Percentiles rank a stretch among this genome's conserved stretches.
These are phyloP conservation scores for Suhomyces xylopsoci DNA, from an alignment of 805 yeast genomes.

Conservation along the genomic window DNA sequence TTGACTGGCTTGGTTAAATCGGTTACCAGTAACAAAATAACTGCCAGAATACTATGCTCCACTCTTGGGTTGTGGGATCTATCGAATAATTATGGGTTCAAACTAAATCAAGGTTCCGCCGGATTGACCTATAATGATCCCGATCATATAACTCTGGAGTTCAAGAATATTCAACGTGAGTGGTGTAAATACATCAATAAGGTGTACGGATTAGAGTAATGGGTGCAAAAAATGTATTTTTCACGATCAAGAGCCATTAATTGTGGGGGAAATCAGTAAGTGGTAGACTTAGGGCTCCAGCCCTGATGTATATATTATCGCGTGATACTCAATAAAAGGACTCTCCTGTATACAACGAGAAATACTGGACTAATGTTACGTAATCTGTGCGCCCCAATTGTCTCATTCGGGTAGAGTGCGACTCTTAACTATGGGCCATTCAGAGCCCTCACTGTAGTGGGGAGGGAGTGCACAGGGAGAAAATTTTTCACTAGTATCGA, in stretches of 20 bases:
- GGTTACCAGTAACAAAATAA: conserved; percentile 17
- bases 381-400: neutral
- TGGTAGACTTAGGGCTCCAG: conserved; percentile 5
- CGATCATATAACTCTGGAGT: neutral
- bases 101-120: neutral
- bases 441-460: conserved; percentile 1
- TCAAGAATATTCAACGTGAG: conserved; percentile 9
- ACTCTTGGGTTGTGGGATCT: conserved; percentile 38
- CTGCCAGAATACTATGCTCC: conserved; percentile 33
- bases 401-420: neutral
- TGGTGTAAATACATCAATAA: conserved; percentile 31
- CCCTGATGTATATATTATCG: neutral
- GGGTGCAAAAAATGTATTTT: conserved; percentile 1
- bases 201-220: conserved; percentile 34
- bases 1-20: conserved; percentile 11
- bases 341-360: neutral
- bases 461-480: conserved; percentile 7
- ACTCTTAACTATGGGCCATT: neutral
- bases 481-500: conserved; percentile 5
- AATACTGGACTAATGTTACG: neutral
- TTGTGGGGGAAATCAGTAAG: neutral
- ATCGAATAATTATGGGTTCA: conserved; percentile 11
- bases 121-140: neutral
- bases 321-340: neutral
- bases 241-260: neutral